Conservation (phyloP, 2,329 filamentous ascomycete species). For the Apiospora kogelbergensis region DNA sequence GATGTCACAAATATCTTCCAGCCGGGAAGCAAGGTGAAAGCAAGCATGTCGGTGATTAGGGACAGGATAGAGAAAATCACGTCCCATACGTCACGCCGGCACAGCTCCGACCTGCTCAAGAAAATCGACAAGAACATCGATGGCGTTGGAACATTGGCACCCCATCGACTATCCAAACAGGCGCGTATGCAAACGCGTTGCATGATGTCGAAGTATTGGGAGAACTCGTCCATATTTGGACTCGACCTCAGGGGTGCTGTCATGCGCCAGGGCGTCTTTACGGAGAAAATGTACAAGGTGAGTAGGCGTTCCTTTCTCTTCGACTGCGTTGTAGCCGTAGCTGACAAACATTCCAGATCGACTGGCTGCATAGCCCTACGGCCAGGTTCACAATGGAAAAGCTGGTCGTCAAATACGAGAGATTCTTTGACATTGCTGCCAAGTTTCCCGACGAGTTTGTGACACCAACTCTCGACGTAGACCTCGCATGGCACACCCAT, state of each 20-base stretch:
- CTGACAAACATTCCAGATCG: not conserved
- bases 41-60: constrained; percentile 41
- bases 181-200: constrained; percentile 50
- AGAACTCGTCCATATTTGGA: constrained; percentile 61
- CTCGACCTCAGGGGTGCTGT: constrained; percentile 63
- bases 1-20: constrained; percentile 10
- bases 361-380: constrained; percentile 59
- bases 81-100: constrained; percentile 25
- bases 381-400: constrained; percentile 60
- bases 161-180: constrained; percentile 17
- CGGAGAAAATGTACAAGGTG: constrained; percentile 64
- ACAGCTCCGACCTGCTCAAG: constrained; percentile 27
- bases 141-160: constrained; percentile 15
- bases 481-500: constrained; percentile 76
- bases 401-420: constrained; percentile 59
- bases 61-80: constrained; percentile 44
- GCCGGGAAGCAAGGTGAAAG: constrained; percentile 1
- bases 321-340: not conserved
- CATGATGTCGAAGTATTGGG: constrained; percentile 69
- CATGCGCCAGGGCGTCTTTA: constrained; percentile 61
- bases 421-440: constrained; percentile 60
- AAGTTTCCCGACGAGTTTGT: constrained; percentile 42
- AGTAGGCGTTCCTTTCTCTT: not conserved
- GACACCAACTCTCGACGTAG: constrained; percentile 70
- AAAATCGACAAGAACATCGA: constrained; percentile 33